Conservation (phyloP, 2,329 filamentous ascomycete species). For the Aspergillus sp. region DNA sequence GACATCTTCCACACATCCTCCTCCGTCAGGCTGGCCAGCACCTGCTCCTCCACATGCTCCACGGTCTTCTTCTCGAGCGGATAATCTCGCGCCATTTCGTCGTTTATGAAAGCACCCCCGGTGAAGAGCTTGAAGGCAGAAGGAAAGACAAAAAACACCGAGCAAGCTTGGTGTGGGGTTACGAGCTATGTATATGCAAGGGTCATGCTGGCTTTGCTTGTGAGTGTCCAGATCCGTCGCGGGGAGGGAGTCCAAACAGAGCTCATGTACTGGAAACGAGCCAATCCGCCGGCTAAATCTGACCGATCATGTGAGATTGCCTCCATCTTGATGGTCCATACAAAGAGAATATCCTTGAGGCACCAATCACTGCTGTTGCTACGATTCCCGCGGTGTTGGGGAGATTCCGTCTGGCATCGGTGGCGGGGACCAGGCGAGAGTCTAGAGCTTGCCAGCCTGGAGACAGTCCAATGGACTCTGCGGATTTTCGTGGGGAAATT, state of each 20-base stretch:
- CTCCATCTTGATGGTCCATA: no score
- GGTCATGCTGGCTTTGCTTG: not conserved
- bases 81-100: not conserved
- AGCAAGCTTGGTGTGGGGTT: not conserved
- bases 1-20: conserved; percentile 47
- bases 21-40: conserved; percentile 46
- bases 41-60: conserved; percentile 44
- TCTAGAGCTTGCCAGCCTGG: no score
- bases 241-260: not conserved
- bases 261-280: not conserved
- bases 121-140: not conserved
- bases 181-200: not conserved
- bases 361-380: no score
- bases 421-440: no score
- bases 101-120: not conserved
- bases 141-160: not conserved
- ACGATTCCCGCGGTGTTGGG: not conserved
- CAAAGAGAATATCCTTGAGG: no score
- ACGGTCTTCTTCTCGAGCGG: conserved; percentile 7
- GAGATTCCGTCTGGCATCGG: no score
- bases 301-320: not conserved
- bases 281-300: not conserved
- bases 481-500: no score
- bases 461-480: no score
- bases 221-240: not conserved